Base-by-base conservation (phyloP, 768 basidiomycete species). In the Clitopilus hobsonii region DNA sequence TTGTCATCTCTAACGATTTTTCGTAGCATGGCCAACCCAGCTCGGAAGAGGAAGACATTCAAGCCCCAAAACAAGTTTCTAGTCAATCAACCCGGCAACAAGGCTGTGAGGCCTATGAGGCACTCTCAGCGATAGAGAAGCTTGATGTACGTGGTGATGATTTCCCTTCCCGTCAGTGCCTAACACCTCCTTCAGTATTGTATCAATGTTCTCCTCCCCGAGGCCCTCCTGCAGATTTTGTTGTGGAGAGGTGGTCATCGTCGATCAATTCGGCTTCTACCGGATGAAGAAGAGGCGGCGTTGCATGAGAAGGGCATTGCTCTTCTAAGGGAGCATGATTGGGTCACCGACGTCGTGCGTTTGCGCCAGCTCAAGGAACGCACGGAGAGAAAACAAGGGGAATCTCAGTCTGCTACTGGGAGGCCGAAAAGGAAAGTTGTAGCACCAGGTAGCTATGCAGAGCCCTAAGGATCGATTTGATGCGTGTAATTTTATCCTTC, bases 201-300 rank as follows among this genome's bases (percentile, higher is more conserved):
- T 63, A 68, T 81, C 30, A 83, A 86, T 56, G 77, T 92, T 26
- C 79, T 92, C 10, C 74, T 90, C 4, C 86, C 84, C 2, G 89
- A 90, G 66, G 77, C 85, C 2, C 74, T 88, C 36, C 72, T 85
- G 38, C 90, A 92, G 62, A 73, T 92, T 7, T 72, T 89, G n/a
- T 69, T 90, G 13, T 91, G 88, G 86, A 81, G 87, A 10, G 71
- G 71, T 14, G 88, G 85, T 1, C 67, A 77, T 29, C 86, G 90
- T 24, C 75, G 66, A 1, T 76, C 78, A 0, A 38, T 74, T 5
- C 70, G 72, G 3, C 68, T 89, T 8, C 75, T 87, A 10, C 67
- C 80, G 2, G 62, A 64, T 0, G 72, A 73, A 29, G 83, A 87
- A 51, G 90, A 92, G 67, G 65, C 71, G 57, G 67, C 65, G 49